Evolutionary conservation across 1,284 basidiomycete species (phyloP).

Genomic region (Rhodotorula sp.): DNA sequence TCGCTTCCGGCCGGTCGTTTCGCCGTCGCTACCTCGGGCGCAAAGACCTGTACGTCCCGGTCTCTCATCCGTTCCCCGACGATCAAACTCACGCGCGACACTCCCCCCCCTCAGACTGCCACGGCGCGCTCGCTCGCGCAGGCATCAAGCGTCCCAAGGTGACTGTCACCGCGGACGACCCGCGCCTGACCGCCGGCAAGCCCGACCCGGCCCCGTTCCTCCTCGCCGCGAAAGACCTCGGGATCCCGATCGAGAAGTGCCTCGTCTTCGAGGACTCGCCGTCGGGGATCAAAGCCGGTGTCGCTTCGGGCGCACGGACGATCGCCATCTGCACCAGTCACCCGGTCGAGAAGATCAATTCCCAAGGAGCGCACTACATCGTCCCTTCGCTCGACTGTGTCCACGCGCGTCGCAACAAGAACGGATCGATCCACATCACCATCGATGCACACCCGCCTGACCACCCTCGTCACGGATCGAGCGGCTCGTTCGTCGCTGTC

Average conservation of each 20-base stretch:
- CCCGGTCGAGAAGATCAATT: conserved; percentile 57
- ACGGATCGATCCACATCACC: conserved; percentile 39
- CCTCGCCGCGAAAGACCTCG: conserved; percentile 58
- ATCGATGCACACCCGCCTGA: conserved; percentile 33
- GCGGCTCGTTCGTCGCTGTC: conserved; percentile 38
- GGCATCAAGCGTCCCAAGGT: conserved; percentile 68
- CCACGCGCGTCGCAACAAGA: conserved; percentile 33
- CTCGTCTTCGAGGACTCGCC: conserved; percentile 75
- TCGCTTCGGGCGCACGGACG: conserved; percentile 66
- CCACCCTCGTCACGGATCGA: conserved; percentile 38
- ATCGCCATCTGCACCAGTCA: conserved; percentile 67
- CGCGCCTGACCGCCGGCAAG: conserved; percentile 49
- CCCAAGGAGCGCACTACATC: conserved; percentile 66
- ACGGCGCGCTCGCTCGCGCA: conserved; percentile 68
- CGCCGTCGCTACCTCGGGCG: conserved; percentile 72
- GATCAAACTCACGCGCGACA: too few species aligned
- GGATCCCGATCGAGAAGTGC: conserved; percentile 56
- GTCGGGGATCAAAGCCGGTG: conserved; percentile 65
- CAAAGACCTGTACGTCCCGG: conserved; percentile 60
- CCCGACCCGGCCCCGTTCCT: conserved; percentile 44
- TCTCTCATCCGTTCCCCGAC: too few species aligned
- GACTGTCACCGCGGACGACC: conserved; percentile 76
- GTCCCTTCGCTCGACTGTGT: conserved; percentile 45
- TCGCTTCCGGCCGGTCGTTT: conserved; percentile 66
- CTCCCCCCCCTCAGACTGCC: too few species aligned